A percentile compares a stretch with the other conserved stretches of the same genome.
Evolutionary conservation across 176 grass and related monocot species (phyloP).

Genomic region (Hyparrhenia diplandra): DNA sequence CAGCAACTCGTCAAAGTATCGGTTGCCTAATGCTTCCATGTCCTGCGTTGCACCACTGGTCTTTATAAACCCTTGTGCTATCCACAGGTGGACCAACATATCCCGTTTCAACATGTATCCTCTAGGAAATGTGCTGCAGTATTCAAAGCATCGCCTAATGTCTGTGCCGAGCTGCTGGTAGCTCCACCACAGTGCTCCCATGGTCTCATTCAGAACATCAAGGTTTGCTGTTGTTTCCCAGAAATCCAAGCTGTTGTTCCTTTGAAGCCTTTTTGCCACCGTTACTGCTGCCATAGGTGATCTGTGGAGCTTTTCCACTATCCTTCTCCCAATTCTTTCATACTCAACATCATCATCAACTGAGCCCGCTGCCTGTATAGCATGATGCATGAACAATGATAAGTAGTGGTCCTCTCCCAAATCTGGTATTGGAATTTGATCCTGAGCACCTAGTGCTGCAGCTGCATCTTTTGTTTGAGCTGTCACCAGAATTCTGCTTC

Average conservation of each 20-base stretch:
- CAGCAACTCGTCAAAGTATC: conserved; percentile 27
- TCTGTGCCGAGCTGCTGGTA: conserved; percentile 16
- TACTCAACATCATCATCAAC: not conserved
- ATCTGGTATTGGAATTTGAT: not conserved
- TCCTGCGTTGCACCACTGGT: not conserved
- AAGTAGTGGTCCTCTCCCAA: not conserved
- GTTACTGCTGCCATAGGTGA: conserved; percentile 22
- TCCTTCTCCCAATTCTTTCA: not conserved
- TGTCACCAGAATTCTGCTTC: conserved; percentile 34
- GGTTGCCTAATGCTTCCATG: not conserved
- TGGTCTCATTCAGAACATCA: conserved; percentile 6
- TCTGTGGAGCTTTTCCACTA: conserved; percentile 9
- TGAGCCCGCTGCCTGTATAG: not conserved
- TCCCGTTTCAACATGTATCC: not conserved
- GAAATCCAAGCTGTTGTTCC: not conserved
- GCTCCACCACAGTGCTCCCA: conserved; percentile 3
- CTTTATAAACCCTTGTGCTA: conserved; percentile 33
- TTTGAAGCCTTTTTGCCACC: not conserved
- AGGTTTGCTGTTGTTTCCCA: conserved; percentile 1
- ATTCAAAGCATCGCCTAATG: conserved; percentile 25
- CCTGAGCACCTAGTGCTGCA: not conserved
- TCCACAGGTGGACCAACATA: conserved; percentile 14
- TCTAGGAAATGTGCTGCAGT: conserved; percentile 25
- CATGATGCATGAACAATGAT: not conserved
- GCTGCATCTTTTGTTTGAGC: not conserved